A percentile compares a stretch with the other conserved stretches of the same genome.
Evolutionary conservation across 2,329 filamentous ascomycete species (phyloP).

Genomic region (Gaeumannomyces tritici): DNA sequence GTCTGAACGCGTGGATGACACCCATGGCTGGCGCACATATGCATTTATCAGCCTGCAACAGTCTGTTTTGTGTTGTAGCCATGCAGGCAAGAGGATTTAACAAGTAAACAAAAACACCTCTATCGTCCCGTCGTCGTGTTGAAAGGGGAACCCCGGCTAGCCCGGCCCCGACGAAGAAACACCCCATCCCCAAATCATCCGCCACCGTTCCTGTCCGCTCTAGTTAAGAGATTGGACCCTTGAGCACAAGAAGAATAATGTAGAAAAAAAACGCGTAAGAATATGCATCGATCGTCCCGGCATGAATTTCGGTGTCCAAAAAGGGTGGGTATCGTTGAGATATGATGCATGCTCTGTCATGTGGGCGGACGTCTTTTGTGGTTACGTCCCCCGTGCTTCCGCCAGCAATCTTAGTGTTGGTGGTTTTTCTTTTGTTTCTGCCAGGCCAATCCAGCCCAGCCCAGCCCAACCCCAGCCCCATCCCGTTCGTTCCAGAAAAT

Average conservation of each 20-base stretch:
- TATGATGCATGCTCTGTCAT: conserved; percentile 3
- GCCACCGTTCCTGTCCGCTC: neutral
- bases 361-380: neutral
- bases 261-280: neutral
- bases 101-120: neutral
- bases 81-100: neutral
- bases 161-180: neutral
- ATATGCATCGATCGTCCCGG: neutral
- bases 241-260: neutral
- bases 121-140: neutral
- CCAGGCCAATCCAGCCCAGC: neutral
- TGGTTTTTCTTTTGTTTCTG: neutral
- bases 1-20: no score
- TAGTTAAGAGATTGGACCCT: neutral
- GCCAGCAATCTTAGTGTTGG: neutral
- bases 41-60: neutral
- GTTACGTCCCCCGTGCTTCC: neutral
- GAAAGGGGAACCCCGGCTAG: neutral
- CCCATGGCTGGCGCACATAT: neutral
- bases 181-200: neutral
- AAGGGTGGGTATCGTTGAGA: conserved; percentile 5
- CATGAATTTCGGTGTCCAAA: neutral
- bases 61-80: neutral
- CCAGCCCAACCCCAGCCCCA: neutral
- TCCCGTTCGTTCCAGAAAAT: neutral